A percentile compares a stretch with the other conserved stretches of the same genome.
phyloP scores from a whole-genome alignment of 83 land plant species.

The Picea abies region DNA sequence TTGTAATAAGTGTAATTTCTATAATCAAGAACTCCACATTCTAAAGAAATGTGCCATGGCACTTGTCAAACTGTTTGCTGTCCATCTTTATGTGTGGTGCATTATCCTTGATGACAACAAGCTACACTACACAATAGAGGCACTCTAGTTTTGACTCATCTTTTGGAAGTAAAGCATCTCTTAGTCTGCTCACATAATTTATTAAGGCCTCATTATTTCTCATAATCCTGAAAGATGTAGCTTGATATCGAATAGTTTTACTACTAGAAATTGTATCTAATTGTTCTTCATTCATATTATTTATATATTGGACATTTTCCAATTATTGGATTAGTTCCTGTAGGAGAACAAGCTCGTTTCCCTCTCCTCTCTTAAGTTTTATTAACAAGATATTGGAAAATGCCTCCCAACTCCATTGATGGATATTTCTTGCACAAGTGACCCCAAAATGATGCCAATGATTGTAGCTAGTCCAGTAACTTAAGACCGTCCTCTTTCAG shows the following conservation, averaged over 20 bases:
- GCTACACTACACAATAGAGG: constrained; percentile 91
- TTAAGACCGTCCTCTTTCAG: constrained; percentile 99
- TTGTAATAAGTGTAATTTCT: constrained; percentile 64
- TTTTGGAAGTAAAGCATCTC: constrained; percentile 87
- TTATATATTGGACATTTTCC: constrained; percentile 69
- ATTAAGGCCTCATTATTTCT: constrained; percentile 92
- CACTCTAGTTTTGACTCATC: constrained; percentile 92
- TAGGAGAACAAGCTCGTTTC: constrained; percentile 79
- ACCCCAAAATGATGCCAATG: too few species aligned
- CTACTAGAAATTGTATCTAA: constrained; percentile 93
- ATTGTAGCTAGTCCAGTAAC: constrained; percentile 96
- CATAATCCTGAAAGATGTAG: constrained; percentile 85
- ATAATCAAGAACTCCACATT: constrained; percentile 92
- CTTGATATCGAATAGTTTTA: constrained; percentile 89
- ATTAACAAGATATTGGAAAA: constrained; percentile 97
- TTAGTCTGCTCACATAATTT: constrained; percentile 84
- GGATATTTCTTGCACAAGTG: constrained; percentile 89
- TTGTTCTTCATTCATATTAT: constrained; percentile 91
- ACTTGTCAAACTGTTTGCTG: constrained; percentile 94
- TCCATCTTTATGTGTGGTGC: constrained; percentile 95
- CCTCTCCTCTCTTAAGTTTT: constrained; percentile 86
- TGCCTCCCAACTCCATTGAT: constrained; percentile 98
- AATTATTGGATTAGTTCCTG: too few species aligned
- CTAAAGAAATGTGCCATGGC: constrained; percentile 93
- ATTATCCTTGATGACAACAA: constrained; percentile 80